Conservation (phyloP, 2,329 filamentous ascomycete genomes). For the Epichloe coenophiala region DNA sequence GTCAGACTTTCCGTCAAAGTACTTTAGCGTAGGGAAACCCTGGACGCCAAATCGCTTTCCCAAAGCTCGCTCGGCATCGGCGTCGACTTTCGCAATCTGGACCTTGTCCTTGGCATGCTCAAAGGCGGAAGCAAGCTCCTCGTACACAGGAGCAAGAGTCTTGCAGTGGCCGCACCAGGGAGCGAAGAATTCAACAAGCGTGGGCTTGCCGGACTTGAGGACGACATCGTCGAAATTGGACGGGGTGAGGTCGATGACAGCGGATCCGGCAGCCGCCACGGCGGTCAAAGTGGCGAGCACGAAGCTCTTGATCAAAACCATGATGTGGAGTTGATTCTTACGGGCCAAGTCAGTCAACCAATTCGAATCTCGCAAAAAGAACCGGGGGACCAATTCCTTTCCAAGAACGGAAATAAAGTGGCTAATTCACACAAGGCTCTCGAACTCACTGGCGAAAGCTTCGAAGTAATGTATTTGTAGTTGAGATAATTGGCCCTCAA, state of each 20-base stretch:
- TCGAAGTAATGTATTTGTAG: not conserved
- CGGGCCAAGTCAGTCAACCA: not conserved
- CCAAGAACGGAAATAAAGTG: not conserved
- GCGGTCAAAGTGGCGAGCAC: constrained; percentile 41
- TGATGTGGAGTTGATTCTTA: constrained; percentile 16
- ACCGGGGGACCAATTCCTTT: too few species aligned
- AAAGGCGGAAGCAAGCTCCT: constrained; percentile 70
- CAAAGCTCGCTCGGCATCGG: constrained; percentile 72
- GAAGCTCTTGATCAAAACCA: constrained; percentile 48
- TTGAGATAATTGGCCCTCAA: not conserved
- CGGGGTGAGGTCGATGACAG: constrained; percentile 80
- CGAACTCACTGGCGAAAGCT: not conserved
- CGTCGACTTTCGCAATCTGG: constrained; percentile 90
- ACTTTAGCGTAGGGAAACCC: constrained; percentile 96
- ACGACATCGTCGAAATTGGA: constrained; percentile 86
- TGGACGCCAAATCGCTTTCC: constrained; percentile 79
- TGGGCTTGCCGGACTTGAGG: constrained; percentile 83
- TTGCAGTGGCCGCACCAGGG: constrained; percentile 99
- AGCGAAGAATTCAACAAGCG: constrained; percentile 94
- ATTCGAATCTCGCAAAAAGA: not conserved
- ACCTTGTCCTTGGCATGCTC: constrained; percentile 59
- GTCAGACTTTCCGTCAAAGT: constrained; percentile 89
- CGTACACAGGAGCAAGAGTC: constrained; percentile 85
- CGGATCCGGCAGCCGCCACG: constrained; percentile 55
- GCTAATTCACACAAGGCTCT: not conserved